phyloP scores from a whole-genome alignment of 768 basidiomycete species.

The Brasilioporus rufonigricans region DNA sequence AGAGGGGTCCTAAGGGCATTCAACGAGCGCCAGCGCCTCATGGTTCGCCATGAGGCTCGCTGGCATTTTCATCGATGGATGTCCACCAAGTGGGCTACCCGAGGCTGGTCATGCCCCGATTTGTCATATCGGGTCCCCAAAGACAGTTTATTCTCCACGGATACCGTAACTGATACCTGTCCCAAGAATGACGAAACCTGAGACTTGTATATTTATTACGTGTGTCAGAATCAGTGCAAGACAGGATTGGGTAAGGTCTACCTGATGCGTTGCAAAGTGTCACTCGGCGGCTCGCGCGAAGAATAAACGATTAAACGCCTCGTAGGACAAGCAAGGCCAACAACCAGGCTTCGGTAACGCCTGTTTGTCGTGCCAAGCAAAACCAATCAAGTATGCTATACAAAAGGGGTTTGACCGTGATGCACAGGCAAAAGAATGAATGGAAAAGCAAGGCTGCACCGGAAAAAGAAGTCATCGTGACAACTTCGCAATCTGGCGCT shows the following conservation, averaged over 20 bases:
- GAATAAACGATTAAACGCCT: slow-evolving; percentile 11
- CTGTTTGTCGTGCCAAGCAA: background rate
- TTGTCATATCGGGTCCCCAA: slow-evolving; percentile 2
- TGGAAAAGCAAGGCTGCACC: too few relatives aligned
- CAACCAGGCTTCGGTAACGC: background rate
- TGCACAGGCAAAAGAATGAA: too few relatives aligned
- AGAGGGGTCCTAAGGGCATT: background rate
- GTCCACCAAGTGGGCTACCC: background rate
- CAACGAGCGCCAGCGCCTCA: background rate
- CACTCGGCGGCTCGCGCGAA: background rate
- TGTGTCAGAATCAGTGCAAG: slow-evolving; percentile 2
- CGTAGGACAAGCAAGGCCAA: slow-evolving; percentile 20
- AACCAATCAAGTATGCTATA: too few relatives aligned
- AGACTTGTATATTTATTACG: slow-evolving; percentile 1
- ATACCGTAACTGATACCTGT: background rate
- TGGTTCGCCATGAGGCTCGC: too few relatives aligned
- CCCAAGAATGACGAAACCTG: background rate
- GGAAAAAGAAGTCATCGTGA: too few relatives aligned
- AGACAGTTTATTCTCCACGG: slow-evolving; percentile 4
- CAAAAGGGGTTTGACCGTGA: too few relatives aligned
- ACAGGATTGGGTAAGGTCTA: slow-evolving; percentile 2
- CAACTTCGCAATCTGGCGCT: background rate
- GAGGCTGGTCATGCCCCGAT: background rate
- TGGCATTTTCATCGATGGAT: slow-evolving; percentile 10
- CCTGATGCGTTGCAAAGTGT: slow-evolving; percentile 16